Percentiles rank a stretch among this genome's conserved stretches.
Evolutionary conservation across 352 stramenopile genomes (phyloP).

Genomic region (Globisporangium paddicum): DNA sequence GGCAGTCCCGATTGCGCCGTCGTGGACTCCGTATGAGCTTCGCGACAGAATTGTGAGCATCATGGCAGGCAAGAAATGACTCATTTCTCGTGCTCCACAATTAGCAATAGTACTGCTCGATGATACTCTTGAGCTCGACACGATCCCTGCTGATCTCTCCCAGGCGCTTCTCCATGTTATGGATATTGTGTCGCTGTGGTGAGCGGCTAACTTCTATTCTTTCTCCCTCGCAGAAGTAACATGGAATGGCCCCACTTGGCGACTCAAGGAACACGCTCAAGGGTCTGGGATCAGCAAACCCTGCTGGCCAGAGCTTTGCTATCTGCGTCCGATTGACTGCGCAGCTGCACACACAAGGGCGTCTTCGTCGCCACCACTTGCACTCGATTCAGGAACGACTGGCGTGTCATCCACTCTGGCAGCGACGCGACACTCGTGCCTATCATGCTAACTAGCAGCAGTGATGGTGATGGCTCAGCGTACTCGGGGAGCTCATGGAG

Average conservation of each 20-base stretch:
- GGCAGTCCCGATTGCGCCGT: slow-evolving; percentile 24
- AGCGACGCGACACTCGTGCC: slow-evolving; percentile 7
- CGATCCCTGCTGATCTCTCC: too few species aligned
- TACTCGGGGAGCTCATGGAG: neutral
- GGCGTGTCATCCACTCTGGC: slow-evolving; percentile 3
- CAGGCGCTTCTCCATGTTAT: too few species aligned
- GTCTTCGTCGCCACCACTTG: neutral
- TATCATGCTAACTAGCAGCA: slow-evolving; percentile 6
- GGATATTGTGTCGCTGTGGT: too few species aligned
- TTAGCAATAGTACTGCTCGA: too few species aligned
- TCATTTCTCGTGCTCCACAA: too few species aligned
- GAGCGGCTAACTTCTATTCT: too few species aligned
- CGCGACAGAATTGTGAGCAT: slow-evolving; percentile 26
- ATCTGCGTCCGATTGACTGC: too few species aligned
- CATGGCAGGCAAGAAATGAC: too few species aligned
- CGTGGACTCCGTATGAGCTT: slow-evolving; percentile 38
- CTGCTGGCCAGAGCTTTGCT: too few species aligned
- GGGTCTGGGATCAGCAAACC: neutral
- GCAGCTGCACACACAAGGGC: neutral
- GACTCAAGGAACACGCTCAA: neutral
- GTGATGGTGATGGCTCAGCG: neutral
- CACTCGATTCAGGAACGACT: neutral
- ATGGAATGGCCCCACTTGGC: neutral
- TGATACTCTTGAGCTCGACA: too few species aligned
- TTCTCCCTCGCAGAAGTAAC: too few species aligned